phyloP scores from a whole-genome alignment of 228 moss, liverwort and hornwort genomes.

The Sphagnum fallax region DNA sequence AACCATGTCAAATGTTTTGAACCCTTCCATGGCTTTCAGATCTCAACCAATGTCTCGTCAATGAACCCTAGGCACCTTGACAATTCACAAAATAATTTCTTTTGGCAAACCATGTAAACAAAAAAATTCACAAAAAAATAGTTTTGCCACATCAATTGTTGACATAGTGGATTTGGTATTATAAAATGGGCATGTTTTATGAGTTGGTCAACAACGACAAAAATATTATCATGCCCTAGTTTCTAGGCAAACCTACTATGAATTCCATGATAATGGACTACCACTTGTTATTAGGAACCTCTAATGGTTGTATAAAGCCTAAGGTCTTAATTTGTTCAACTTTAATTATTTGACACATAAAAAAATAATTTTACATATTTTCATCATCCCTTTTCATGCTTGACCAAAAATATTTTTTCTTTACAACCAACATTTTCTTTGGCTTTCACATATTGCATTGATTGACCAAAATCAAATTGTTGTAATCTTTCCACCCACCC shows the following conservation, averaged over 20 bases:
- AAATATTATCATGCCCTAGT: conserved; percentile 2
- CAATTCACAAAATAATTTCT: neutral
- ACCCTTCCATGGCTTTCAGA: no score
- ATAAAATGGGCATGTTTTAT: neutral
- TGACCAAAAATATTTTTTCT: neutral
- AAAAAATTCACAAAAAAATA: neutral
- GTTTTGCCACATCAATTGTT: neutral
- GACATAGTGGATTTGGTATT: neutral
- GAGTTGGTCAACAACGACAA: conserved; percentile 4
- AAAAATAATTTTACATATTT: neutral
- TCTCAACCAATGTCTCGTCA: no score
- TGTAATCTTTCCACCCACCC: neutral
- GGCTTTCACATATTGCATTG: neutral
- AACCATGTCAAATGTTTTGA: no score
- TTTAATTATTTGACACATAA: conserved; percentile 1
- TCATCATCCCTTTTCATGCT: neutral
- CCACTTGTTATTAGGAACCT: neutral
- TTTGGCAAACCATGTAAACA: neutral
- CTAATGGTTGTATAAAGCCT: conserved; percentile 1
- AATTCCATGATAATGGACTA: conserved; percentile 3
- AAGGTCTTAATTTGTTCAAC: neutral
- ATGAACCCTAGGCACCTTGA: no score
- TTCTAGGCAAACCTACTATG: neutral
- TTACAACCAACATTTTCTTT: neutral
- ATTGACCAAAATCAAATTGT: neutral